phyloP scores from a whole-genome alignment of 2,329 filamentous ascomycete species.

The Diaporthe ampelina region DNA sequence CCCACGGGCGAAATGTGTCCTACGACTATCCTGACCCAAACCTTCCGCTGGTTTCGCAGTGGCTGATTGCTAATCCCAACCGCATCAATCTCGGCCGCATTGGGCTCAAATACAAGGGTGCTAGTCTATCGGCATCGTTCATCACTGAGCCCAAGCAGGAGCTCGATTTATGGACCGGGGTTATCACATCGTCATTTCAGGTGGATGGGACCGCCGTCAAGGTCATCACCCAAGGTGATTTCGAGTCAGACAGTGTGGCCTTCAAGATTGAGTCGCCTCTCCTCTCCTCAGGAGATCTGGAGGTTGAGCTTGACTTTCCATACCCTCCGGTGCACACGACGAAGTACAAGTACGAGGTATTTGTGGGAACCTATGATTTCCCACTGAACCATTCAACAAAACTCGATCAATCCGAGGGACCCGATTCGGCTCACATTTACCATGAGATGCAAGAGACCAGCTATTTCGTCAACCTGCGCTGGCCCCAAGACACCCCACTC shows the following conservation, averaged over 20 bases:
- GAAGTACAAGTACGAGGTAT: conserved; percentile 60
- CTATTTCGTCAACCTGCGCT: conserved; percentile 23
- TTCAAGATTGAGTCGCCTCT: conserved; percentile 42
- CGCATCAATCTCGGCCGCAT: conserved; percentile 59
- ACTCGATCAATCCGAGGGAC: conserved; percentile 38
- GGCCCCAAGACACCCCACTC: neutral
- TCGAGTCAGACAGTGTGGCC: conserved; percentile 8
- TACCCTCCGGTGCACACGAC: conserved; percentile 56
- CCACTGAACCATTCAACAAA: conserved; percentile 55
- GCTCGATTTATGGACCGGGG: neutral
- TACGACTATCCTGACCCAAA: conserved; percentile 55
- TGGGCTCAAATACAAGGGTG: conserved; percentile 53
- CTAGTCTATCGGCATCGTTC: conserved; percentile 47
- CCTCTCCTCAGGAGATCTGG: conserved; percentile 50
- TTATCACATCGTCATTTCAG: conserved; percentile 4
- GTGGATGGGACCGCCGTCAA: neutral
- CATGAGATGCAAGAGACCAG: conserved; percentile 17
- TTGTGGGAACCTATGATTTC: conserved; percentile 57
- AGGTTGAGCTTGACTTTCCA: conserved; percentile 58
- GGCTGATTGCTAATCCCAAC: conserved; percentile 65
- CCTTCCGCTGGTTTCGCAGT: conserved; percentile 59
- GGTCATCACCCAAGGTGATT: conserved; percentile 13
- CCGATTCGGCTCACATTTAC: neutral
- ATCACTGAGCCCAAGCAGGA: neutral
- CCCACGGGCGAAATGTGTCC: conserved; percentile 54